Percentiles rank a stretch among this genome's conserved stretches.
Conservation (phyloP, 202 grass and related monocot species). For the Saccharum hybrid region DNA sequence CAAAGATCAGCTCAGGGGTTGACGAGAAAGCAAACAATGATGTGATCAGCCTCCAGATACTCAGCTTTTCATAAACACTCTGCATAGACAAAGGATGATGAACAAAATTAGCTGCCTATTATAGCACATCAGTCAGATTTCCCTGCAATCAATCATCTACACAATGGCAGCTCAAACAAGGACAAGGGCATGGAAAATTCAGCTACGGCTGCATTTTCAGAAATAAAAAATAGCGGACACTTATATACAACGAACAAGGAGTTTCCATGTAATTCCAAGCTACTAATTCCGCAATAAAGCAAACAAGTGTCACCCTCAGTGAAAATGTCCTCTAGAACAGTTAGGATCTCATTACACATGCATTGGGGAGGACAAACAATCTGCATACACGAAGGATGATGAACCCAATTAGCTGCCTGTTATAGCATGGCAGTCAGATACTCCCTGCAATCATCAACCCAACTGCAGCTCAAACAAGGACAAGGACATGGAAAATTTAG, state of each 20-base stretch:
- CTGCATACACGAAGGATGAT: neutral
- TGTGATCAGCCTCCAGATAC: constrained; percentile 64
- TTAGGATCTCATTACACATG: neutral
- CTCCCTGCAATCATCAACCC: neutral
- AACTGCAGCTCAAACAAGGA: neutral
- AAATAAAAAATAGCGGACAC: neutral
- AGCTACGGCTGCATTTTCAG: neutral
- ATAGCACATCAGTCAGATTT: neutral
- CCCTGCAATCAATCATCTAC: neutral
- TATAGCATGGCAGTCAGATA: neutral
- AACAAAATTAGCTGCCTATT: constrained; percentile 7
- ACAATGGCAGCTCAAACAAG: neutral
- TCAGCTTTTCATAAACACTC: constrained; percentile 72
- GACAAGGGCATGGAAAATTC: neutral
- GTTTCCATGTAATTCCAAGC: neutral
- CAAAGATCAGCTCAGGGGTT: constrained; percentile 86
- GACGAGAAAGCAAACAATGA: constrained; percentile 86
- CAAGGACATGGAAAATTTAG: neutral
- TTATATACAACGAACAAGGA: neutral
- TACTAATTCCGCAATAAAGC: too few species aligned
- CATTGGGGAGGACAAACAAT: neutral
- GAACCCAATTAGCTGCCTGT: neutral
- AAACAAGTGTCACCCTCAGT: too few species aligned
- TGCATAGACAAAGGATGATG: constrained; percentile 37
- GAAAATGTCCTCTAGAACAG: too few species aligned